phyloP scores from a whole-genome alignment of 305 asterid species.

The Rubia tinctorum region DNA sequence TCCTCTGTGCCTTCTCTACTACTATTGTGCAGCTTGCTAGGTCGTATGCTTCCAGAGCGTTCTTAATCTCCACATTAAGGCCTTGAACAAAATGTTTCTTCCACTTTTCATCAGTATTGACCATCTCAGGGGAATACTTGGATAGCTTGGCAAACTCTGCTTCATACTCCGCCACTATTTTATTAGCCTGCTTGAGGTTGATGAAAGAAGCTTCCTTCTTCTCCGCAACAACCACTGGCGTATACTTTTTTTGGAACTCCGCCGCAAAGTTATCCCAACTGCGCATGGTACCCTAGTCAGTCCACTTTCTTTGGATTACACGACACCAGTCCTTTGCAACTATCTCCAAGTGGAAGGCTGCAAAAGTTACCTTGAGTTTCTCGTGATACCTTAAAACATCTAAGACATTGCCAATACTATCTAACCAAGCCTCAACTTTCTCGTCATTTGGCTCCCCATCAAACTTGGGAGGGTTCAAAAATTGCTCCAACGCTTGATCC shows the following conservation, averaged over 20 bases:
- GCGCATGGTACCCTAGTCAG: not conserved
- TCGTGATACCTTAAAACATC: not conserved
- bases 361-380: not conserved
- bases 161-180: not conserved
- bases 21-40: too few relatives aligned
- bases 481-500: not conserved
- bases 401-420: too few relatives aligned
- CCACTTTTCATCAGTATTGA: too few relatives aligned
- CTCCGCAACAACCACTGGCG: not conserved
- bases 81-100: too few relatives aligned
- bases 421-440: not conserved
- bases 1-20: too few relatives aligned
- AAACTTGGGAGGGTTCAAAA: not conserved
- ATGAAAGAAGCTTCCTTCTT: not conserved
- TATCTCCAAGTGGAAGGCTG: not conserved
- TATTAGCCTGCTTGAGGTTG: not conserved
- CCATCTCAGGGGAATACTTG: too few relatives aligned
- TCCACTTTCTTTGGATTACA: not conserved
- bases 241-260: not conserved
- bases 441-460: not conserved
- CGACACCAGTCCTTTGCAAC: not conserved
- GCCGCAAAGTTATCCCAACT: not conserved
- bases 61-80: too few relatives aligned
- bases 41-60: too few relatives aligned
- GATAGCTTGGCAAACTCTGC: not conserved